Evolutionary conservation across 257 asterid genomes (phyloP).

Genomic region (Gardenia jasminoides): DNA sequence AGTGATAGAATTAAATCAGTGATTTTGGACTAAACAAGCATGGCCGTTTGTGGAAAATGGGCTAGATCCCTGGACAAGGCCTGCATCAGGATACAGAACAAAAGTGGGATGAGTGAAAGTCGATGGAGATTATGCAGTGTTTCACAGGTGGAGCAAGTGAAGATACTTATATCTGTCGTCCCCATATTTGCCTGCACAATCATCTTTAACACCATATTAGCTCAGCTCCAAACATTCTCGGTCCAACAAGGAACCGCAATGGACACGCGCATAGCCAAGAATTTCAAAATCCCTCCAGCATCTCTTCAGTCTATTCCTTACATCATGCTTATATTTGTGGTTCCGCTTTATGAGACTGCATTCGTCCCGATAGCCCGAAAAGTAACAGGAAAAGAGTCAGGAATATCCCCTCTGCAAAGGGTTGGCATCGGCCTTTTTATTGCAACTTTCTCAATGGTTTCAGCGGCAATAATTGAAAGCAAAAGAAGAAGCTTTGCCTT

Average conservation of each 20-base stretch:
- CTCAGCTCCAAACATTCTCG: constrained; percentile 77
- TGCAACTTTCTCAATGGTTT: constrained; percentile 71
- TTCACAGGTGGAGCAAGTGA: constrained; percentile 71
- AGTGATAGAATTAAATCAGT: no score
- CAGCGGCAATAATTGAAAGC: constrained; percentile 58
- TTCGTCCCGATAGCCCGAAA: constrained; percentile 57
- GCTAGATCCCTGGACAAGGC: constrained; percentile 70
- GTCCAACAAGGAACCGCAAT: constrained; percentile 61
- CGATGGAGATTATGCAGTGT: constrained; percentile 69
- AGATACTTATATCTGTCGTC: constrained; percentile 53
- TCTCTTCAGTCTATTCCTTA: constrained; percentile 70
- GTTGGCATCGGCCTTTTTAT: constrained; percentile 63
- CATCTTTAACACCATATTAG: constrained; percentile 71
- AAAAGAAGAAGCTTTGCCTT: constrained; percentile 40
- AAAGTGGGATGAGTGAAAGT: constrained; percentile 32
- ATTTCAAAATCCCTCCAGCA: constrained; percentile 64
- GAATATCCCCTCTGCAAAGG: constrained; percentile 64
- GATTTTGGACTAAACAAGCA: not conserved
- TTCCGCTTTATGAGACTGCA: constrained; percentile 58
- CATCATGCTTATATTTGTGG: constrained; percentile 61
- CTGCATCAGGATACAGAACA: constrained; percentile 40
- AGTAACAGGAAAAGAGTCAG: constrained; percentile 44
- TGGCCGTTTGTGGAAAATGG: not conserved
- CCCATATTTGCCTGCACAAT: constrained; percentile 75
- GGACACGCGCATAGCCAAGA: constrained; percentile 45